Conservation (phyloP, 768 basidiomycete species). For the Pleurotus tuber-regium region DNA sequence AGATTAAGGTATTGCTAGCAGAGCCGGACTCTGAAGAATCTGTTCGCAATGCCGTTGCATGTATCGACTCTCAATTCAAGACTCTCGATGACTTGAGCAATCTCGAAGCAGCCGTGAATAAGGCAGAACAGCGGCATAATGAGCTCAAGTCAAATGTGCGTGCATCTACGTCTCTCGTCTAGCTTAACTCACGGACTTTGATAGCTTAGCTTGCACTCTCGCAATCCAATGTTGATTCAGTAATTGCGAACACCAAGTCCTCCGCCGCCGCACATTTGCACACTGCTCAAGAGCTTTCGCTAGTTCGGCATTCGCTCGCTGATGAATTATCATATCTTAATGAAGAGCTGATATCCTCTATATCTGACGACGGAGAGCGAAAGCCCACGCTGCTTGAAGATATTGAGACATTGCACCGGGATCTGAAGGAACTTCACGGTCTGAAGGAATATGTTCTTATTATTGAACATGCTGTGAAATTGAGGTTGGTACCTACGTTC, state of each 20-base stretch:
- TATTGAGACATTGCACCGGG: conserved; percentile 75
- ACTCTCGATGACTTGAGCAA: conserved; percentile 50
- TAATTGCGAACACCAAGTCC: conserved; percentile 48
- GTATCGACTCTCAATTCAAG: conserved; percentile 45
- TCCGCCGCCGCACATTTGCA: conserved; percentile 49
- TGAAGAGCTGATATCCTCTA: conserved; percentile 57
- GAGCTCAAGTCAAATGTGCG: conserved; percentile 46
- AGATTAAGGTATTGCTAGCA: conserved; percentile 46
- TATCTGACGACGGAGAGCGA: conserved; percentile 45
- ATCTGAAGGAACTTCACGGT: conserved; percentile 72
- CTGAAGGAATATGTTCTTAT: conserved; percentile 76
- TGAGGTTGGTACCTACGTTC: conserved; percentile 53
- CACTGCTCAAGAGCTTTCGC: conserved; percentile 69
- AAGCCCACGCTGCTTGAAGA: conserved; percentile 74
- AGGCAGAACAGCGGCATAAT: conserved; percentile 38
- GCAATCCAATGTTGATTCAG: conserved; percentile 38
- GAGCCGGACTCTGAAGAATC: conserved; percentile 42
- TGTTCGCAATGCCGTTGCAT: conserved; percentile 30
- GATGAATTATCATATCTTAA: conserved; percentile 76
- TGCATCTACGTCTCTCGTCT: conserved; percentile 15
- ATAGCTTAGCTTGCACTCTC: conserved; percentile 61
- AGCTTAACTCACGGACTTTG: conserved; percentile 33
- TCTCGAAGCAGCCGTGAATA: conserved; percentile 41
- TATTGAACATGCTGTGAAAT: conserved; percentile 62
- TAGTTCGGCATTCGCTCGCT: conserved; percentile 71